A percentile compares a stretch with the other conserved stretches of the same genome.
Conservation (phyloP, 305 asterid species). For the Fraxinus dipetala region DNA sequence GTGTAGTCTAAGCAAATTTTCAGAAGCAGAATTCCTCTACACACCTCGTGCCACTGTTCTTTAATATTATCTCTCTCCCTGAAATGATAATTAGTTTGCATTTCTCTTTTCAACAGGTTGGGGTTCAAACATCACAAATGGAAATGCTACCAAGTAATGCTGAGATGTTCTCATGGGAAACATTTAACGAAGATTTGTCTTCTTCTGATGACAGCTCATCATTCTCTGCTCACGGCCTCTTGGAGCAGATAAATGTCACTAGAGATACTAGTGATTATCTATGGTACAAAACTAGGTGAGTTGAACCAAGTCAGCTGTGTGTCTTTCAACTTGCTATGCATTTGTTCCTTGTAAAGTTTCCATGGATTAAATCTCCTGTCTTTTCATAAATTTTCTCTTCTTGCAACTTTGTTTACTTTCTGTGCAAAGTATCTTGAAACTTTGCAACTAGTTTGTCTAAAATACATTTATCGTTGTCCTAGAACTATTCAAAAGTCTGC, state of each 20-base stretch:
- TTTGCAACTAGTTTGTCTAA: not conserved
- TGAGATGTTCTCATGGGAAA: conserved; percentile 78
- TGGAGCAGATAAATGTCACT: conserved; percentile 90
- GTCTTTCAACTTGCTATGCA: conserved; percentile 1
- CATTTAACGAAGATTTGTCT: conserved; percentile 79
- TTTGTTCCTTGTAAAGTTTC: not conserved
- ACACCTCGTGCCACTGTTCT: not conserved
- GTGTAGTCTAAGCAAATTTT: conserved; percentile 1
- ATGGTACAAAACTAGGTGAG: conserved; percentile 94
- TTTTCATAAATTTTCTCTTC: not conserved
- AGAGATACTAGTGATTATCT: conserved; percentile 91
- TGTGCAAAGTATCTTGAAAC: not conserved
- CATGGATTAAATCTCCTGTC: not conserved
- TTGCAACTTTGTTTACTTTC: not conserved
- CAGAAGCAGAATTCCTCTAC: not conserved
- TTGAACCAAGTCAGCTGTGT: conserved; percentile 5
- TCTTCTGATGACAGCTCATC: conserved; percentile 68
- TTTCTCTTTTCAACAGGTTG: conserved; percentile 34
- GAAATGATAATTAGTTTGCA: not conserved
- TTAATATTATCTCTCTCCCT: not conserved
- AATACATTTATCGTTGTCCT: not conserved
- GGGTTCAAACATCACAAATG: conserved; percentile 66
- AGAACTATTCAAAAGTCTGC: not conserved
- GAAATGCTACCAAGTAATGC: conserved; percentile 60
- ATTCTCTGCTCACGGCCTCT: conserved; percentile 65